Conservation (phyloP, 148 eudicot species). For the Suaeda aralocaspica region DNA sequence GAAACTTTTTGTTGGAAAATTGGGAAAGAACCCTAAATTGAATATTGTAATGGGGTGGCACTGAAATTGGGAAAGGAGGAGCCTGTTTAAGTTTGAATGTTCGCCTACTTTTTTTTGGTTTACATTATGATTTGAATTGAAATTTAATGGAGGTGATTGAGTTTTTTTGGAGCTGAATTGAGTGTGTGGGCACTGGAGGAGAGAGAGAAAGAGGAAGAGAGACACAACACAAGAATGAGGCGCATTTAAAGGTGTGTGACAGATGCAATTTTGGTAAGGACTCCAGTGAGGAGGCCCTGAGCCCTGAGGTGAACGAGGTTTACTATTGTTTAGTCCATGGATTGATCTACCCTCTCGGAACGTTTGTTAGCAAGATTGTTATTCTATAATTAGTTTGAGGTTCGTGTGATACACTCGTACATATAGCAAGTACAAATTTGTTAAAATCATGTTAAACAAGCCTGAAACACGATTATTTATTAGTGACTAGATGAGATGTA, state of each 20-base stretch:
- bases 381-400: too few relatives aligned
- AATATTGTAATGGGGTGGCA: constrained; percentile 21
- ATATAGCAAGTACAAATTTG: too few relatives aligned
- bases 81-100: not conserved
- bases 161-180: not conserved
- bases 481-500: too few relatives aligned
- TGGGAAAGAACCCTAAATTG: constrained; percentile 21
- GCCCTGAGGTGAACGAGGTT: too few relatives aligned
- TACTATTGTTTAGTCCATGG: too few relatives aligned
- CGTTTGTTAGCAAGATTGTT: too few relatives aligned
- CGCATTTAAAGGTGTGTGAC: not conserved
- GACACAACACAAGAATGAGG: not conserved
- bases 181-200: not conserved
- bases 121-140: not conserved
- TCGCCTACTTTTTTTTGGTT: constrained; percentile 12
- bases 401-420: too few relatives aligned
- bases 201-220: not conserved
- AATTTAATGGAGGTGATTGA: constrained; percentile 23
- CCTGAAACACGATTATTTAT: too few relatives aligned
- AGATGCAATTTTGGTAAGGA: not conserved
- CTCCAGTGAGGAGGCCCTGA: too few relatives aligned
- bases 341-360: too few relatives aligned
- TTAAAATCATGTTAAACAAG: too few relatives aligned
- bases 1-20: not conserved
- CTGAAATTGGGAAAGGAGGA: constrained; percentile 15